These are phyloP conservation scores for Closterium sp. DNA, from an alignment of 139 green algal genomes.

Conservation along the genomic window DNA sequence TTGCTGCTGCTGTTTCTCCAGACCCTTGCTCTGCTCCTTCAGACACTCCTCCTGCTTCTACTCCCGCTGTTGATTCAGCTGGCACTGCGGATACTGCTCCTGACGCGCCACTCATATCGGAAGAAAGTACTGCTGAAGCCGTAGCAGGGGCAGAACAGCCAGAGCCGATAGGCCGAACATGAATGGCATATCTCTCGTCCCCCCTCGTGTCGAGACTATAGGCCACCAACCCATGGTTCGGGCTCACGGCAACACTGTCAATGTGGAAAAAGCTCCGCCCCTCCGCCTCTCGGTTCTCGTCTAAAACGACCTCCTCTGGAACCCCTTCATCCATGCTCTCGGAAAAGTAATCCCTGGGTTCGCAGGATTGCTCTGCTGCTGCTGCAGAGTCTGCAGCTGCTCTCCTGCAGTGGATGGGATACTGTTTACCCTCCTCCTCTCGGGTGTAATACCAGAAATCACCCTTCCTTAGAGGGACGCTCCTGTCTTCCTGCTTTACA, in stretches of 20 bases:
- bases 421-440: conserved; percentile 71
- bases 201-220: background rate
- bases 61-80: background rate
- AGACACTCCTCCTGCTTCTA: background rate
- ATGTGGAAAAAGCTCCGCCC: background rate
- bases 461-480: conserved; percentile 20
- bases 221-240: background rate
- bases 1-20: no score
- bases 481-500: background rate
- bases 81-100: no score
- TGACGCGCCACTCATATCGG: no score
- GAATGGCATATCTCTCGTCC: background rate
- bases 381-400: conserved; percentile 18
- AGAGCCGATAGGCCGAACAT: background rate
- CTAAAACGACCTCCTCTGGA: conserved; percentile 32
- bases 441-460: conserved; percentile 80
- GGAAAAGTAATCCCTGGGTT: no score
- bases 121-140: background rate
- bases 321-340: no score
- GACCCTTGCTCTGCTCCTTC: background rate
- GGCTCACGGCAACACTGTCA: background rate
- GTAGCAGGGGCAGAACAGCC: background rate
- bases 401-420: conserved; percentile 72
- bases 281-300: conserved; percentile 65
- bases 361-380: no score